These are phyloP conservation scores for Rhodocollybia butyracea DNA, from an alignment of 768 basidiomycete genomes.

Conservation along the genomic window DNA sequence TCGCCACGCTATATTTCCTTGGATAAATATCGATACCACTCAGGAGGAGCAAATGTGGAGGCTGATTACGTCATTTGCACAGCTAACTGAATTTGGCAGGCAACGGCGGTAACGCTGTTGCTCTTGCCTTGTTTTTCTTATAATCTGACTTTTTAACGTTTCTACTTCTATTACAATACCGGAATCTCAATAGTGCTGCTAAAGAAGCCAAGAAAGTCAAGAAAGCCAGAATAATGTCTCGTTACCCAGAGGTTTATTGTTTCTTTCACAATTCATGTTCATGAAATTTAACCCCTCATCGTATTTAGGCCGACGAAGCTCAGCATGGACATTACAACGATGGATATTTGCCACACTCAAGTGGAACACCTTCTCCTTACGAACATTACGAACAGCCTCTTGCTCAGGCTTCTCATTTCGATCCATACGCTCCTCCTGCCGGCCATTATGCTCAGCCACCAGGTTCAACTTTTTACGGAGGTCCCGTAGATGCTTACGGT, in stretches of 20 bases:
- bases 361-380: constrained; percentile 34
- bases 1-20: no score
- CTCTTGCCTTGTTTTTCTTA: no score
- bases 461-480: neutral
- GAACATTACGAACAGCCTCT: constrained; percentile 33
- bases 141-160: neutral
- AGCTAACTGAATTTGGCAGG: no score
- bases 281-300: neutral
- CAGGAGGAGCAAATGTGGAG: no score
- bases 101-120: no score
- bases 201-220: neutral
- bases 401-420: constrained; percentile 7
- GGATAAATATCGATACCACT: no score
- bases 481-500: constrained; percentile 11
- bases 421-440: constrained; percentile 21
- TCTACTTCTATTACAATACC: neutral
- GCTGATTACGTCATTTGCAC: no score
- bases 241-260: constrained; percentile 28
- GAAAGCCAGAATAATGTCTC: no score
- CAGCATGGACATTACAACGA: constrained; percentile 66
- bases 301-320: constrained; percentile 55
- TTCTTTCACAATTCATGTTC: neutral
- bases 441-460: constrained; percentile 21
- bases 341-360: constrained; percentile 52
- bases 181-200: neutral